phyloP scores from a whole-genome alignment of 345 rosid genomes.

The Mercurialis annua region DNA sequence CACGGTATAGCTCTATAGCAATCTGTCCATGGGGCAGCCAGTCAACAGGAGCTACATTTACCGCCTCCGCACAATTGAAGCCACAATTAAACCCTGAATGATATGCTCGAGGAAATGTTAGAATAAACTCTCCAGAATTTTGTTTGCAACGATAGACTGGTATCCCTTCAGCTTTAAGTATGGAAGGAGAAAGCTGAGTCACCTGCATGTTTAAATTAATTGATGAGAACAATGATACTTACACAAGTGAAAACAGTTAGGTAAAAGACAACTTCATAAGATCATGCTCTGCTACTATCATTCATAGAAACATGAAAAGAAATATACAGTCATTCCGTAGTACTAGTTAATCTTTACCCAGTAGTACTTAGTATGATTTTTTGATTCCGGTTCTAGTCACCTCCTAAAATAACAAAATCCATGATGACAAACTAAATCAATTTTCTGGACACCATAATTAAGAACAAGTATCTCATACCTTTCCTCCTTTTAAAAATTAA shows the following conservation, averaged over 20 bases:
- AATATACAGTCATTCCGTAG: background rate
- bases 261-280: background rate
- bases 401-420: background rate
- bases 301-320: background rate
- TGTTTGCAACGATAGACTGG: conserved; percentile 92
- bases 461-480: background rate
- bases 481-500: background rate
- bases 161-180: conserved; percentile 84
- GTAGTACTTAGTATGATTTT: background rate
- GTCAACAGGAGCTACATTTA: conserved; percentile 97
- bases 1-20: conserved; percentile 82
- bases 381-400: background rate
- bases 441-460: background rate
- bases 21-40: conserved; percentile 98
- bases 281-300: conserved; percentile 10
- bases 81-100: conserved; percentile 97
- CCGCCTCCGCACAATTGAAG: conserved; percentile 99
- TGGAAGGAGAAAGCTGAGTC: conserved; percentile 93
- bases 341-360: background rate
- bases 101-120: conserved; percentile 98
- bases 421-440: background rate
- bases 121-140: conserved; percentile 88
- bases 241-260: background rate
- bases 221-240: background rate
- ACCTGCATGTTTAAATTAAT: conserved; percentile 50